Conservation (phyloP, 2,329 filamentous ascomycete species). For the Trichoderma oligosporum region DNA sequence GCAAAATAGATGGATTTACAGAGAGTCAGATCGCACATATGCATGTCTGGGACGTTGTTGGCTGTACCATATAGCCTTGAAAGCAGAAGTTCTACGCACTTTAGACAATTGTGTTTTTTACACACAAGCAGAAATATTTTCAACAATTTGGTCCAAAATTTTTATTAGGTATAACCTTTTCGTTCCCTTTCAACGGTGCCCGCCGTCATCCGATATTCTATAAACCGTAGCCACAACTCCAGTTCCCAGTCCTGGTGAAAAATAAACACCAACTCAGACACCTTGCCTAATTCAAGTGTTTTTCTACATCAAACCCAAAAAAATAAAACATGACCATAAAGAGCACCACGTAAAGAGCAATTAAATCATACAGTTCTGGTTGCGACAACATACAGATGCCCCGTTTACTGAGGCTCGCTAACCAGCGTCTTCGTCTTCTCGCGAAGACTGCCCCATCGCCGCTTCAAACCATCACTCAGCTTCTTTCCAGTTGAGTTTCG, state of each 20-base stretch:
- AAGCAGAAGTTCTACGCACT: no score
- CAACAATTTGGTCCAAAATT: not conserved
- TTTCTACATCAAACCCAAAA: not conserved
- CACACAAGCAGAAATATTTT: no score
- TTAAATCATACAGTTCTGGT: not conserved
- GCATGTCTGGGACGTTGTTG: no score
- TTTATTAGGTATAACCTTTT: not conserved
- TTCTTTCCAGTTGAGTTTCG: conserved; percentile 43
- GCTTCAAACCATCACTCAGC: conserved; percentile 50
- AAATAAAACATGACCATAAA: not conserved
- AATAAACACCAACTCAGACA: no score
- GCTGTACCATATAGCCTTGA: no score
- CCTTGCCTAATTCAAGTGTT: not conserved
- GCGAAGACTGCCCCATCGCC: conserved; percentile 51
- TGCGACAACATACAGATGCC: no score
- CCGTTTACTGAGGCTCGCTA: not conserved
- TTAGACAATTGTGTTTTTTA: no score
- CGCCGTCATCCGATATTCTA: not conserved
- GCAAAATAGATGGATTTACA: no score
- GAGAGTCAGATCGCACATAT: no score
- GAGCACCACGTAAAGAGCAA: not conserved
- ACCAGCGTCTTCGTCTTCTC: conserved; percentile 31
- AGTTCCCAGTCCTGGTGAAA: not conserved
- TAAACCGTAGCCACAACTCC: not conserved
- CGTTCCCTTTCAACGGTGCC: not conserved